Evolutionary conservation across 129 eudicot species (phyloP).

Genomic region (Lactuca sativa): DNA sequence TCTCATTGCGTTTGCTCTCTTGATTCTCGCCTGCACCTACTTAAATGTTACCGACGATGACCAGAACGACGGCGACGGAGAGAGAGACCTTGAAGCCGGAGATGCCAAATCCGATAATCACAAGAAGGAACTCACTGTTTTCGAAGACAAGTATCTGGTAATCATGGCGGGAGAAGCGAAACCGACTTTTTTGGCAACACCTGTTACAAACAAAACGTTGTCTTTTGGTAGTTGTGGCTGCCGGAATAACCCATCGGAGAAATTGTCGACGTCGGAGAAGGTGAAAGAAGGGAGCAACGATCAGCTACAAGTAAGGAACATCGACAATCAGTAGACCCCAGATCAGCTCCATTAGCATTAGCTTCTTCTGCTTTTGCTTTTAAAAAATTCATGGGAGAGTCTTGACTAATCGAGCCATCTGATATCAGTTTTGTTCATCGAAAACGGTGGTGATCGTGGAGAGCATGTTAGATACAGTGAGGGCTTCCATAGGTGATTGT

Average conservation of each 20-base stretch:
- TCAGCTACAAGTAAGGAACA: slow-evolving; percentile 13
- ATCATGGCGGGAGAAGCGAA: slow-evolving; percentile 65
- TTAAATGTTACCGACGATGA: slow-evolving; percentile 51
- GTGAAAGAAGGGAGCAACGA: not conserved
- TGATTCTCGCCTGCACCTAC: slow-evolving; percentile 69
- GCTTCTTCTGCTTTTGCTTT: not conserved
- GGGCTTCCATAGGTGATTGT: not conserved
- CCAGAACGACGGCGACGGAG: slow-evolving; percentile 25
- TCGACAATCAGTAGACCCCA: not conserved
- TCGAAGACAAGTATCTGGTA: slow-evolving; percentile 57
- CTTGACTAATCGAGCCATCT: not conserved
- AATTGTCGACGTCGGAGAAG: slow-evolving; percentile 5
- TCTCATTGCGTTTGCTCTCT: slow-evolving; percentile 68
- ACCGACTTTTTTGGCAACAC: slow-evolving; percentile 65
- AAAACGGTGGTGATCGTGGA: not conserved
- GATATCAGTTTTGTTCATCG: not conserved
- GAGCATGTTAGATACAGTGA: slow-evolving; percentile 17
- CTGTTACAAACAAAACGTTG: slow-evolving; percentile 36
- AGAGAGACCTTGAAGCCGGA: slow-evolving; percentile 51
- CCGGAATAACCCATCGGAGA: slow-evolving; percentile 18
- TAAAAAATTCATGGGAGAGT: not conserved
- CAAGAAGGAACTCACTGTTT: slow-evolving; percentile 20
- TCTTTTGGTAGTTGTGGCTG: slow-evolving; percentile 44
- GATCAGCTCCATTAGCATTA: too few species aligned
- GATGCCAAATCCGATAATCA: slow-evolving; percentile 15